phyloP scores from a whole-genome alignment of 2,329 filamentous ascomycete species.

The Xylariaceae sp. region DNA sequence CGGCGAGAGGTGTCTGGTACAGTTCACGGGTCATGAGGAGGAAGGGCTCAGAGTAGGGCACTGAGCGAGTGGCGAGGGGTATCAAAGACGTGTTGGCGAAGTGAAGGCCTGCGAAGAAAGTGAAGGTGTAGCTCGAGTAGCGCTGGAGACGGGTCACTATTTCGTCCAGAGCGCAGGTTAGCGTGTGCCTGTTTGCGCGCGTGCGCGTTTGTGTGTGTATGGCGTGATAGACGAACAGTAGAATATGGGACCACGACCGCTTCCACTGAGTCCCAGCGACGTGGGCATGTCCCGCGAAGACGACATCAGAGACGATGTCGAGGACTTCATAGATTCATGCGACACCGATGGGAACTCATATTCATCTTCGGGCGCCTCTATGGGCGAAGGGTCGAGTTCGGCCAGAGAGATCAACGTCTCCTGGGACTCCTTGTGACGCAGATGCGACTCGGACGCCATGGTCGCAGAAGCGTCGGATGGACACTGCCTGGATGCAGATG shows the following conservation, averaged over 20 bases:
- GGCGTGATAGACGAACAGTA: constrained; percentile 54
- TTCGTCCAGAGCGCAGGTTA: not conserved
- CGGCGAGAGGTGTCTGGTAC: constrained; percentile 78
- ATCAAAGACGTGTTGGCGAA: constrained; percentile 77
- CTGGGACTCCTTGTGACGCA: constrained; percentile 40
- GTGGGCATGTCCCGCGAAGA: constrained; percentile 39
- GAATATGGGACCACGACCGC: constrained; percentile 64
- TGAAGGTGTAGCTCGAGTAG: constrained; percentile 83
- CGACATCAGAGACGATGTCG: constrained; percentile 33
- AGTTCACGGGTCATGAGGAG: constrained; percentile 86
- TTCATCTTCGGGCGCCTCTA: constrained; percentile 49
- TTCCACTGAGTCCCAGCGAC: constrained; percentile 54
- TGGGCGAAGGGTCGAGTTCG: constrained; percentile 77
- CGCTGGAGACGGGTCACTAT: constrained; percentile 61
- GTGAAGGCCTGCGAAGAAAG: constrained; percentile 70
- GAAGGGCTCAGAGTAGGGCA: constrained; percentile 73
- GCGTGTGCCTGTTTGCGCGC: not conserved
- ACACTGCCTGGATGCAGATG: not conserved
- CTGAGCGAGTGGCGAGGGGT: constrained; percentile 66
- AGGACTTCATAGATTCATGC: constrained; percentile 33
- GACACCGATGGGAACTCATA: constrained; percentile 41
- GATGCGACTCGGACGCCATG: constrained; percentile 32
- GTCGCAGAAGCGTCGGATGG: not conserved
- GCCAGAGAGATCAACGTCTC: constrained; percentile 61
- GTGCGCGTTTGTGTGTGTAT: not conserved